Conservation (phyloP, 768 basidiomycete genomes). For the Trametes coccinea region DNA sequence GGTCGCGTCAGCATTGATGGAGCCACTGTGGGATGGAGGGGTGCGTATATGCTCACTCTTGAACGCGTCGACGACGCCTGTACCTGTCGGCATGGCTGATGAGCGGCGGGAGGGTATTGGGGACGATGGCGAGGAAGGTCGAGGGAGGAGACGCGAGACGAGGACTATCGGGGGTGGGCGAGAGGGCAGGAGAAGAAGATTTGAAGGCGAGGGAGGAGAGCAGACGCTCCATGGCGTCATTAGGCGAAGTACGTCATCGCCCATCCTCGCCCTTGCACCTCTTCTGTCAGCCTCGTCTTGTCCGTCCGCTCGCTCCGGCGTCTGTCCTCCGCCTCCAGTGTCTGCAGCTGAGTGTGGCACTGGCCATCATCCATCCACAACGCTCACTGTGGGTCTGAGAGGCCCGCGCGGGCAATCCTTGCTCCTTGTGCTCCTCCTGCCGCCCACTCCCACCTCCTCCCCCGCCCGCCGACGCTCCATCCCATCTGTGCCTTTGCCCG, state of each 20-base stretch:
- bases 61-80: slow-evolving; percentile 79
- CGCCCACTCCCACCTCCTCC: neutral
- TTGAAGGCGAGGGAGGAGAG: slow-evolving; percentile 16
- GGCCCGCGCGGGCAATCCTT: slow-evolving; percentile 5
- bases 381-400: neutral
- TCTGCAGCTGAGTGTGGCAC: neutral
- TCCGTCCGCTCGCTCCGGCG: neutral
- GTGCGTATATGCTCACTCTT: slow-evolving; percentile 58
- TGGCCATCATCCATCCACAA: too few relatives aligned
- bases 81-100: slow-evolving; percentile 54
- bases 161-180: slow-evolving; percentile 1
- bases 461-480: neutral
- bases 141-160: neutral
- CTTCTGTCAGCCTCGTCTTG: neutral
- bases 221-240: slow-evolving; percentile 22
- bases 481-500: neutral
- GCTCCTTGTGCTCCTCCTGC: slow-evolving; percentile 3
- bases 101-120: slow-evolving; percentile 3
- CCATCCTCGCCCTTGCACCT: neutral
- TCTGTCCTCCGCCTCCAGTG: neutral
- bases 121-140: neutral
- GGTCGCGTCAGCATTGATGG: slow-evolving; percentile 2
- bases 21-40: slow-evolving; percentile 4
- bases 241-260: slow-evolving; percentile 18
- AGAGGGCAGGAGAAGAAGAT: neutral